phyloP scores from a whole-genome alignment of 202 grass and related monocot genomes.

The Schoenoplectus triqueter region DNA sequence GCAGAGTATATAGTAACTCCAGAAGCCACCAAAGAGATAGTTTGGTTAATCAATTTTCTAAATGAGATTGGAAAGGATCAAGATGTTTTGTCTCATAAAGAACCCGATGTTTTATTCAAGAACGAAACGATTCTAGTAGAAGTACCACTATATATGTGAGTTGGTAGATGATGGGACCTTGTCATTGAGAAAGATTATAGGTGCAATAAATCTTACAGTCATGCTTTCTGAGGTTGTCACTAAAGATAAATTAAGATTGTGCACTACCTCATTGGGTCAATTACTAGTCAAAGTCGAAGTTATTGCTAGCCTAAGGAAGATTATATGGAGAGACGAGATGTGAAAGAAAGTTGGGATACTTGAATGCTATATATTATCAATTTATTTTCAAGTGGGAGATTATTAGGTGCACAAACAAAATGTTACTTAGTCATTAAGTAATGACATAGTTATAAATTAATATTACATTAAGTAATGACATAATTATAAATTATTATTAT shows the following conservation, averaged over 20 bases:
- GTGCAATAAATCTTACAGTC: neutral
- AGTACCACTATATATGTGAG: conserved; percentile 12
- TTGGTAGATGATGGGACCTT: neutral
- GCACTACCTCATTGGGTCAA: conserved; percentile 6
- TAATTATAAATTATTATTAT: too few species aligned
- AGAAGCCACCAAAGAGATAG: neutral
- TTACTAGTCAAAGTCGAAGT: neutral
- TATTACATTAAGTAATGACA: too few species aligned
- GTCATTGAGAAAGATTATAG: neutral
- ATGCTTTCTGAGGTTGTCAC: conserved; percentile 21
- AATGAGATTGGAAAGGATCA: conserved; percentile 6
- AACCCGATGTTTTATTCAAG: conserved; percentile 23
- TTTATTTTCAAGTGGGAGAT: too few species aligned
- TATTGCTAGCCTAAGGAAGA: neutral
- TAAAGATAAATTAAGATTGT: conserved; percentile 11
- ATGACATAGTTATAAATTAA: too few species aligned
- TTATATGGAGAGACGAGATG: too few species aligned
- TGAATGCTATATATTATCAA: too few species aligned
- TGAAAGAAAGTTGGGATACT: too few species aligned
- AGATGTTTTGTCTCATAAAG: neutral
- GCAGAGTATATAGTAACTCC: neutral
- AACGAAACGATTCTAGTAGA: conserved; percentile 4
- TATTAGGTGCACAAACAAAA: too few species aligned
- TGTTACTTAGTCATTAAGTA: too few species aligned
- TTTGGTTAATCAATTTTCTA: conserved; percentile 1